A percentile compares a stretch with the other conserved stretches of the same genome.
phyloP scores from a whole-genome alignment of 2,329 filamentous ascomycete genomes.

The Colletotrichum sp. region DNA sequence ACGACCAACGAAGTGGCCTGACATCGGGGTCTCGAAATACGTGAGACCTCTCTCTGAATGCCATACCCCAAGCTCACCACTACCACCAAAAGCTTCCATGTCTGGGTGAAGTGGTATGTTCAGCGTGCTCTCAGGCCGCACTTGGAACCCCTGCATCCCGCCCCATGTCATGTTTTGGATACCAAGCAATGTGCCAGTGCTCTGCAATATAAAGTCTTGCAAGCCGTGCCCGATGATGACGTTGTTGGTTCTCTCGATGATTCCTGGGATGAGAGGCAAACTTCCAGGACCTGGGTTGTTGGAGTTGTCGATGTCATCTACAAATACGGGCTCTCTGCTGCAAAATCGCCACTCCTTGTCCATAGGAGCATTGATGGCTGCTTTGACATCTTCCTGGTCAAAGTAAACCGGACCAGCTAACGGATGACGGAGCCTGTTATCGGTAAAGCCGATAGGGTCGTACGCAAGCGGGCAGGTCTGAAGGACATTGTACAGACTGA shows the following conservation, averaged over 20 bases:
- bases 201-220: slow-evolving; percentile 70
- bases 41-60: slow-evolving; percentile 80
- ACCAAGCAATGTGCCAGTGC: slow-evolving; percentile 72
- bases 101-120: slow-evolving; percentile 65
- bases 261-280: slow-evolving; percentile 60
- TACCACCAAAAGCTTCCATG: slow-evolving; percentile 48
- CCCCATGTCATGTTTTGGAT: slow-evolving; percentile 87
- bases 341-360: slow-evolving; percentile 28
- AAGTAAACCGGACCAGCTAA: slow-evolving; percentile 70
- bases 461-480: slow-evolving; percentile 74
- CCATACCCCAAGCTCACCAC: slow-evolving; percentile 71
- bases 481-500: slow-evolving; percentile 76
- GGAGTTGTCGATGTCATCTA: slow-evolving; percentile 42
- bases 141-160: slow-evolving; percentile 72
- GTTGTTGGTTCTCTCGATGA: slow-evolving; percentile 75
- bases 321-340: slow-evolving; percentile 54
- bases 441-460: slow-evolving; percentile 73
- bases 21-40: slow-evolving; percentile 65
- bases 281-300: neutral
- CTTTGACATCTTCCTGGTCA: slow-evolving; percentile 72
- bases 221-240: slow-evolving; percentile 77
- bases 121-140: slow-evolving; percentile 63
- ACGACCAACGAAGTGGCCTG: slow-evolving; percentile 73
- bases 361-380: slow-evolving; percentile 67
- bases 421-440: slow-evolving; percentile 67